Percentiles rank a stretch among this genome's conserved stretches.
Conservation (phyloP, 257 asterid genomes). For the Rauvolfia tetraphylla region DNA sequence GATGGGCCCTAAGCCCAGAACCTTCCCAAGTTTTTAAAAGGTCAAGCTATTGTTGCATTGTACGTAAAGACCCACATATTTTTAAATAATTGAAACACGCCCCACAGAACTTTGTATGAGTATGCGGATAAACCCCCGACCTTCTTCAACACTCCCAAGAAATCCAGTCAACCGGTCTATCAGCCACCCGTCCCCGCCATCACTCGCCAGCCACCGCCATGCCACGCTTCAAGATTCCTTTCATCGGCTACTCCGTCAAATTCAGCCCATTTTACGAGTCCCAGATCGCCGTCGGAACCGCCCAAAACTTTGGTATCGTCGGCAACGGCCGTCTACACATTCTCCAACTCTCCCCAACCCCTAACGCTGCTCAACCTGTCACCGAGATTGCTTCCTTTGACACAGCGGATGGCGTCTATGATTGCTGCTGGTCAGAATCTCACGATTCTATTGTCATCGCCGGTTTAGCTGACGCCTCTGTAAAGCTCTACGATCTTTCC, state of each 20-base stretch:
- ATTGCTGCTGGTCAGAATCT: slow-evolving; percentile 94
- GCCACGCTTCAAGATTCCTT: slow-evolving; percentile 82
- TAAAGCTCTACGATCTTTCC: slow-evolving; percentile 79
- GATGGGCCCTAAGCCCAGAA: background rate
- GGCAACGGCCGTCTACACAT: slow-evolving; percentile 97
- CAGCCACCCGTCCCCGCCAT: background rate
- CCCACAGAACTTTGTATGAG: background rate
- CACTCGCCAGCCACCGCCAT: slow-evolving; percentile 29
- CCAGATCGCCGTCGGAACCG: slow-evolving; percentile 83
- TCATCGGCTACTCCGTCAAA: slow-evolving; percentile 88
- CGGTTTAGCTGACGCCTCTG: slow-evolving; percentile 85
- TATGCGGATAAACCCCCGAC: background rate
- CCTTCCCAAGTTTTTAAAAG: background rate
- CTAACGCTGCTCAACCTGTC: slow-evolving; percentile 30
- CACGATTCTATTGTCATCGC: slow-evolving; percentile 88
- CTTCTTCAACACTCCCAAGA: background rate
- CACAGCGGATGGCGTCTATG: slow-evolving; percentile 94
- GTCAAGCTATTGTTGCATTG: background rate
- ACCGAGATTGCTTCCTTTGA: slow-evolving; percentile 73
- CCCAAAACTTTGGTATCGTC: slow-evolving; percentile 93
- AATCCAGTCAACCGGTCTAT: background rate
- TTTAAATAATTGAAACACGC: background rate
- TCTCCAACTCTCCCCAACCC: slow-evolving; percentile 62
- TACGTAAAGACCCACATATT: background rate
- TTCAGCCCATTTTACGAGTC: slow-evolving; percentile 92